Percentiles rank a stretch among this genome's conserved stretches.
phyloP scores from a whole-genome alignment of 768 basidiomycete genomes.

The Calocera viscosa region DNA sequence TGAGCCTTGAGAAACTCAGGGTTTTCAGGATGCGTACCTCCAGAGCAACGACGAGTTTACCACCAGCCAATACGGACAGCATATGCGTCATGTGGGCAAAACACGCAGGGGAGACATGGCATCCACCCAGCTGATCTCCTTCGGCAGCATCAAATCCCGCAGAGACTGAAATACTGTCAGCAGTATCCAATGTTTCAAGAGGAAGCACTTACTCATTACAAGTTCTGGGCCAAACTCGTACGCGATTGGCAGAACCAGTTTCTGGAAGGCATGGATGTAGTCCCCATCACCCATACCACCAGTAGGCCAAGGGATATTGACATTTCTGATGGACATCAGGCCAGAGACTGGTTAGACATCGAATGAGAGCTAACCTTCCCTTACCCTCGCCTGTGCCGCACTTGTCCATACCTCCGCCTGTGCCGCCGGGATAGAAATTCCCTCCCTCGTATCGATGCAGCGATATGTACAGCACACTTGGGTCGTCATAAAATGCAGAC shows the following conservation, averaged over 20 bases:
- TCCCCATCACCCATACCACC: slow-evolving; percentile 86
- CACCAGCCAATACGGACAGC: slow-evolving; percentile 76
- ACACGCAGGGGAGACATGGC: slow-evolving; percentile 78
- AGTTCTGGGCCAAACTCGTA: slow-evolving; percentile 93
- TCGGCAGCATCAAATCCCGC: slow-evolving; percentile 95
- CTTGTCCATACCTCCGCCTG: slow-evolving; percentile 76
- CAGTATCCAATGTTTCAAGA: not conserved
- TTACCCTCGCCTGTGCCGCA: slow-evolving; percentile 72
- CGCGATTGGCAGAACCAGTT: slow-evolving; percentile 91
- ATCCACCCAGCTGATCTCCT: slow-evolving; percentile 86
- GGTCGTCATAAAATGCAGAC: slow-evolving; percentile 87
- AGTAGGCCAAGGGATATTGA: slow-evolving; percentile 92
- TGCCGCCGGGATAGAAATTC: slow-evolving; percentile 81
- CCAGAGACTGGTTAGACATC: not conserved
- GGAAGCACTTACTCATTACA: slow-evolving; percentile 64
- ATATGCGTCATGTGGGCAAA: slow-evolving; percentile 99
- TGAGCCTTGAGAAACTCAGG: not conserved
- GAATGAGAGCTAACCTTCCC: slow-evolving; percentile 45
- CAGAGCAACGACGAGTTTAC: slow-evolving; percentile 80
- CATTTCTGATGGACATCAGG: slow-evolving; percentile 44
- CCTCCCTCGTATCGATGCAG: slow-evolving; percentile 91
- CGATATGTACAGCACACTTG: slow-evolving; percentile 83
- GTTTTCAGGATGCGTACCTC: slow-evolving; percentile 46
- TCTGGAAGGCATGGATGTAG: slow-evolving; percentile 92
- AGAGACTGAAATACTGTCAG: slow-evolving; percentile 55